Percentiles rank a stretch among this genome's conserved stretches.
These are phyloP conservation scores for Tylopilus orsonianus DNA, from an alignment of 1,284 basidiomycete species.

Conservation along the genomic window DNA sequence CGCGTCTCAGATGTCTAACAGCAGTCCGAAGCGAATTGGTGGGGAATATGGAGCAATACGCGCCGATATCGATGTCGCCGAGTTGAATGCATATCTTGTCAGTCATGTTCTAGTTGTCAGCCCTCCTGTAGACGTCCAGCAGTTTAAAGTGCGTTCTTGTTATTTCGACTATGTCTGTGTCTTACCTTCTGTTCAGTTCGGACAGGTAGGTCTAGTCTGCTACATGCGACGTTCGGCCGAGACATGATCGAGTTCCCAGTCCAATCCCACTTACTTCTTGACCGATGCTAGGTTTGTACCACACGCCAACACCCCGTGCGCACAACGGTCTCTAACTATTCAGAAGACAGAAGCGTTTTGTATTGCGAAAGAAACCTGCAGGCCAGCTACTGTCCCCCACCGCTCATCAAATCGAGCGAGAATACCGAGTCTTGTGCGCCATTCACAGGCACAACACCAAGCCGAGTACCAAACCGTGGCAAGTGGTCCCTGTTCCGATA, in stretches of 20 bases:
- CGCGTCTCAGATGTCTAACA: constrained; percentile 34
- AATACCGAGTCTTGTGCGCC: constrained; percentile 80
- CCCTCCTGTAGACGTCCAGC: constrained; percentile 78
- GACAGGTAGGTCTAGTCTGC: constrained; percentile 55
- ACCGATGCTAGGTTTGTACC: constrained; percentile 63
- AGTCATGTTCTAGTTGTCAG: constrained; percentile 56
- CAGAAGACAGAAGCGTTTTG: constrained; percentile 63
- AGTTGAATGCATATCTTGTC: constrained; percentile 69
- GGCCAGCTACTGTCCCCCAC: constrained; percentile 84
- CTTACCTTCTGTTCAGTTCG: constrained; percentile 53
- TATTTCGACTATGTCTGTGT: neutral
- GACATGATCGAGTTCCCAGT: constrained; percentile 44
- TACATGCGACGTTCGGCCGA: constrained; percentile 5
- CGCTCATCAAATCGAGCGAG: constrained; percentile 93
- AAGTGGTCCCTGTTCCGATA: constrained; percentile 80
- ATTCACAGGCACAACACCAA: constrained; percentile 72
- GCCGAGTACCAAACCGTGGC: constrained; percentile 47
- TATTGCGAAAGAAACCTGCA: constrained; percentile 92
- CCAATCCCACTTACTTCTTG: constrained; percentile 94
- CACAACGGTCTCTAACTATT: constrained; percentile 32
- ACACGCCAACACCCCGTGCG: neutral
- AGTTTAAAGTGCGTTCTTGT: constrained; percentile 75
- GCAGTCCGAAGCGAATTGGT: constrained; percentile 52
- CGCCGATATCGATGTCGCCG: constrained; percentile 64
- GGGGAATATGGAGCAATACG: constrained; percentile 76